phyloP scores from a whole-genome alignment of 257 asterid species.

The Galeopsis tetrahit region DNA sequence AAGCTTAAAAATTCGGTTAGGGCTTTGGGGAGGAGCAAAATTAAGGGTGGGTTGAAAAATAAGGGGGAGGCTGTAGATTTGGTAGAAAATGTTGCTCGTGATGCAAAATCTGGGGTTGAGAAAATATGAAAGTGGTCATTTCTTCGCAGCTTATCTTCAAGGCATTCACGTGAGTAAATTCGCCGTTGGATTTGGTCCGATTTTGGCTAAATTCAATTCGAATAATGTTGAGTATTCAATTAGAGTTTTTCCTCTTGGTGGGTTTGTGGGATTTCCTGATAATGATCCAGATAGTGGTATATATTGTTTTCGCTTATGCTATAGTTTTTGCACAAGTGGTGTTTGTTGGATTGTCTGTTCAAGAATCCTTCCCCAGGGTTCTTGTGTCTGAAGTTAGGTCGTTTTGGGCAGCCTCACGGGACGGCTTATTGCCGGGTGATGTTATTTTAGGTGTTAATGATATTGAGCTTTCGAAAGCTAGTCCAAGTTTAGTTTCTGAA shows the following conservation, averaged over 20 bases:
- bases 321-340: too few relatives aligned
- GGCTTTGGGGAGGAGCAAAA: constrained; percentile 40
- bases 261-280: constrained; percentile 96
- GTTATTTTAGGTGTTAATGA: too few relatives aligned
- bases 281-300: too few relatives aligned
- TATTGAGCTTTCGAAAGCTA: too few relatives aligned
- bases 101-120: constrained; percentile 38
- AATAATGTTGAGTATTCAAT: constrained; percentile 91
- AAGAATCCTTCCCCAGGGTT: too few relatives aligned
- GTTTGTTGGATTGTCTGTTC: too few relatives aligned
- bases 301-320: too few relatives aligned
- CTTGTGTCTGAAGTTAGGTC: too few relatives aligned
- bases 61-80: constrained; percentile 33
- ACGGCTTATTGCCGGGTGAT: too few relatives aligned
- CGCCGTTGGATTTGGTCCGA: constrained; percentile 96
- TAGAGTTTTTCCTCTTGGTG: constrained; percentile 95
- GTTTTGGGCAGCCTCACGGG: too few relatives aligned
- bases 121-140: constrained; percentile 89
- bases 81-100: constrained; percentile 38
- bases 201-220: constrained; percentile 74
- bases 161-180: constrained; percentile 97
- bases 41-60: constrained; percentile 31
- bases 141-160: constrained; percentile 87
- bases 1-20: constrained; percentile 58
- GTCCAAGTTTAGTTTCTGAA: too few relatives aligned